phyloP scores from a whole-genome alignment of 345 rosid species.

The Cochlearia excelsa region DNA sequence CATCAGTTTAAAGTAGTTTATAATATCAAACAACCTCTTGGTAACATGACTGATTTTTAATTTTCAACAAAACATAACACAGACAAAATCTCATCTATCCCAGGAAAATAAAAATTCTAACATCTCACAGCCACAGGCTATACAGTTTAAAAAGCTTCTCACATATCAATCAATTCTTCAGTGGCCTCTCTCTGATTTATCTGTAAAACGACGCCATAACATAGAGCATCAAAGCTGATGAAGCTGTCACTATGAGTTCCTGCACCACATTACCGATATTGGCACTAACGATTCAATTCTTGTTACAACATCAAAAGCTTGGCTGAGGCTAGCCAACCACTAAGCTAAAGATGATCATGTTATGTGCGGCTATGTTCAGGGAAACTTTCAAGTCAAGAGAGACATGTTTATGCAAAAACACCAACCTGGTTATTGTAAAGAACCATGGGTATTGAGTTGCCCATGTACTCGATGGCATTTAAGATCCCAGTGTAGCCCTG shows the following conservation, averaged over 20 bases:
- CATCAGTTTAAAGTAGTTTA: not conserved
- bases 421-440: constrained; percentile 87
- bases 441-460: constrained; percentile 57
- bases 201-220: constrained; percentile 54
- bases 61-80: too few species aligned
- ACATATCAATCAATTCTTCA: too few species aligned
- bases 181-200: constrained; percentile 17
- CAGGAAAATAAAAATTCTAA: too few species aligned
- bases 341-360: constrained; percentile 1
- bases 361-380: not conserved
- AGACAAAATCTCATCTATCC: too few species aligned
- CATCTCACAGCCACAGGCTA: too few species aligned
- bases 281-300: too few species aligned
- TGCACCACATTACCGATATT: constrained; percentile 31
- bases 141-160: too few species aligned
- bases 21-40: too few species aligned
- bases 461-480: constrained; percentile 66
- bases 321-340: constrained; percentile 6
- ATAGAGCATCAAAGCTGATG: constrained; percentile 50
- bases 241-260: constrained; percentile 58
- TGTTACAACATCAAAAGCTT: not conserved
- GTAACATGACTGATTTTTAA: too few species aligned
- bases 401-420: not conserved
- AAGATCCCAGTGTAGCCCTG: constrained; percentile 56
- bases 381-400: too few species aligned